Evolutionary conservation across 2,329 filamentous ascomycete species (phyloP).

Genomic region (Talaromyces sp.): DNA sequence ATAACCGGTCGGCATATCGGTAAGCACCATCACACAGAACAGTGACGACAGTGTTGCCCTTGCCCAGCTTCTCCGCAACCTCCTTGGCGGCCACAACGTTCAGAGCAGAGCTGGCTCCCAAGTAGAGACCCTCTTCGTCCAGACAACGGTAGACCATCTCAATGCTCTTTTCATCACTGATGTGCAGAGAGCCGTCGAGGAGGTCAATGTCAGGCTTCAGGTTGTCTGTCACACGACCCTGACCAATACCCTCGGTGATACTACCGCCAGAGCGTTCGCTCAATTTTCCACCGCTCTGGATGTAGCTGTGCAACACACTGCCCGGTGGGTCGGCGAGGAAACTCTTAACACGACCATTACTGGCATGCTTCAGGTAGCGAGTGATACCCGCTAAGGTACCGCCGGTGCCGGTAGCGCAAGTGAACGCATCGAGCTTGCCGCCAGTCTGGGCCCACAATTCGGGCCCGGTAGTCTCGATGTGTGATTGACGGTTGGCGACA

Average conservation of each 20-base stretch:
- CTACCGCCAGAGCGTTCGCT: slow-evolving; percentile 79
- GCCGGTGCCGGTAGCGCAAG: slow-evolving; percentile 89
- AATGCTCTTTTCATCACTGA: slow-evolving; percentile 91
- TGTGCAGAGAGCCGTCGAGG: slow-evolving; percentile 80
- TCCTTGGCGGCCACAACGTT: slow-evolving; percentile 96
- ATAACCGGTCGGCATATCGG: slow-evolving; percentile 89
- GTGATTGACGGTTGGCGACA: slow-evolving; percentile 85
- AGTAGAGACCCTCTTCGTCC: slow-evolving; percentile 92
- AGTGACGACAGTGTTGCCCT: slow-evolving; percentile 88
- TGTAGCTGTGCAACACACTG: slow-evolving; percentile 89
- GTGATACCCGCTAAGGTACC: slow-evolving; percentile 90
- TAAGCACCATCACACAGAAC: slow-evolving; percentile 97
- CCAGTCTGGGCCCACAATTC: slow-evolving; percentile 94
- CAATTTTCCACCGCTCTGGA: slow-evolving; percentile 80
- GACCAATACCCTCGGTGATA: slow-evolving; percentile 97
- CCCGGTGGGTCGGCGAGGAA: slow-evolving; percentile 94
- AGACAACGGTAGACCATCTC: slow-evolving; percentile 97
- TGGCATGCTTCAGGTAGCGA: slow-evolving; percentile 82
- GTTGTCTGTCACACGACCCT: slow-evolving; percentile 96
- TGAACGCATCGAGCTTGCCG: slow-evolving; percentile 89
- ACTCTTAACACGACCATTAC: slow-evolving; percentile 75
- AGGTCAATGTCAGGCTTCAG: slow-evolving; percentile 80
- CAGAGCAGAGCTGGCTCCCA: slow-evolving; percentile 89
- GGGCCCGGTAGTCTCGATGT: slow-evolving; percentile 94
- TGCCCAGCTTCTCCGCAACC: slow-evolving; percentile 85